Base-by-base conservation (phyloP, 345 rosid genomes). In the Gossypium thurberi region DNA sequence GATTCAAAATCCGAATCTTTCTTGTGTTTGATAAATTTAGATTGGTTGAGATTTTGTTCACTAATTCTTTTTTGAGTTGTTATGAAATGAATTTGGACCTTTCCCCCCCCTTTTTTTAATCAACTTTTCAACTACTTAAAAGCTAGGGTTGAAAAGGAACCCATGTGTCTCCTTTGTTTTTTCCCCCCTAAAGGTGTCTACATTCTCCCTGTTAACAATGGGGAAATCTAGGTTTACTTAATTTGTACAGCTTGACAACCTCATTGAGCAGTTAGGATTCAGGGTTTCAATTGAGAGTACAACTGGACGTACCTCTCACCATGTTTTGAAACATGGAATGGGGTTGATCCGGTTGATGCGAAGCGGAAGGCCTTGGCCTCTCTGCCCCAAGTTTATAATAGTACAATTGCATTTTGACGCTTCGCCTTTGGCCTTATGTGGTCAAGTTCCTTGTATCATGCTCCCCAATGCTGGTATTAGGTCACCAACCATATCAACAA, bases 121-220 rank as follows among this genome's bases (percentile, higher is more conserved):
- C 52, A 65, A 65, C 69, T 44, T 44, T 48, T 48, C 71, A 67
- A 48, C 71, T 48, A 48, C 71, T 47, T 25, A 11, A 7, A 33
- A 57, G 28, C 33, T 6, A 12, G 12, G 40, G 48, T 2, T 13
- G 40, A 48, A 26, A 57, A 48, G 57, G 12, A 47, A 66, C 3
- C 26, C 48, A 66, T 15, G 69, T 9, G 52, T 10, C 15, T 57
- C 15, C 23, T 56, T 56, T 56, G 14, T 8, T 18, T 18, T 0
- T 20, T 20, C 23, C 59, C 25, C 23, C 40, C 40, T 5, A 5
- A 33, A 5, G 6, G 40, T 33, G 40, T 33, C 40, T 4, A 33
- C 40, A 33, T 33, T 10, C 28, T 56, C 23, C 15, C 61, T 21
- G 10, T 56, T 56, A 53, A 57, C 58, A 53, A 53, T 1, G 25